Evolutionary conservation across 2,329 filamentous ascomycete genomes (phyloP), one percentile per base, ranked within the genome.

Genomic region (Arthrinium phaeospermum): DNA sequence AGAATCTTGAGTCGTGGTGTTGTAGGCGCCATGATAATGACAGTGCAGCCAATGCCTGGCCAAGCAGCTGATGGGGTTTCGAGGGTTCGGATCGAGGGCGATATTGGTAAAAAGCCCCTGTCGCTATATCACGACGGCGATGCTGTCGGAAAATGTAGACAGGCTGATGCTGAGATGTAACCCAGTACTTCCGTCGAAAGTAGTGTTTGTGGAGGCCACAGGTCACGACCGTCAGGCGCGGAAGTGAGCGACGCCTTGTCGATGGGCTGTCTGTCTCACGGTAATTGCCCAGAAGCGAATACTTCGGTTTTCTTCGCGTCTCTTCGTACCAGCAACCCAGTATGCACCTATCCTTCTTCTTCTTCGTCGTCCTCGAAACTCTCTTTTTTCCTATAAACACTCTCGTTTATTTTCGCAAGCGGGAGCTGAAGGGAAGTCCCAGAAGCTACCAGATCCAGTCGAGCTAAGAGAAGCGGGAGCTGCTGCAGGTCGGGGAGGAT

Each of bases 1-100:
- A 90, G 85, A 82, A 89, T 85, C 84, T 86, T 89, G 82, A 88
- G 85, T 83, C 88, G 87, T 83, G 88, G 87, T 82, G 88, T 84
- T 81, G 86, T 83, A 82, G 88, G 88, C 83, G 87, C 88, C 88
- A 90, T 90, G 82, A 82, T 86, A 81, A 81, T 79, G 81, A 76
- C 82, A 83, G 44, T 30, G 47, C 19, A 41, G 37, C 44, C n/a
- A 71, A 61, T 49, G 46, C 57, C 57, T 34, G 57, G 44, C 53
- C 19, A 47, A 27, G 24, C 45, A 30, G 46, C 49, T 22, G 22
- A 79, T 77, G 75, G 74, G 74, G 74, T 78, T 74, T 76, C 75
- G 78, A 27, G 16, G 45, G n/a, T 34, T 68, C 41, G 34, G 24
- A 45, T 71, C 27, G 19, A 68, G 49, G 27, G 70, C 19, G 64